Evolutionary conservation across 306 rosid genomes (phyloP).

Genomic region (Malus fusca): DNA sequence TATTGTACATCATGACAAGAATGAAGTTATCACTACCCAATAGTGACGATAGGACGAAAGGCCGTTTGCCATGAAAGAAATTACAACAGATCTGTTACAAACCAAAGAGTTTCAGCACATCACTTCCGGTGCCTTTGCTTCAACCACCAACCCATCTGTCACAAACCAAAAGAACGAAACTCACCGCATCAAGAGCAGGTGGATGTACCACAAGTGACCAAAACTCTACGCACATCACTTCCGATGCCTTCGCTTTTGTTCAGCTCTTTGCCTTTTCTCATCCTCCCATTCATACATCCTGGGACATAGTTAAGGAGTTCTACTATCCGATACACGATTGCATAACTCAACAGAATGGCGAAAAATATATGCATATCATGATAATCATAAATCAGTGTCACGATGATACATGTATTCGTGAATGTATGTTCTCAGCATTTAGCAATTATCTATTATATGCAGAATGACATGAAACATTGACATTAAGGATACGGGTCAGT

Average conservation of each 20-base stretch:
- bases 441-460: neutral
- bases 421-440: neutral
- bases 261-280: constrained; percentile 88
- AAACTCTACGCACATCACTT: constrained; percentile 26
- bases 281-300: constrained; percentile 93
- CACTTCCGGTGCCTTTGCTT: too few species aligned
- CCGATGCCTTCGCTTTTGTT: constrained; percentile 90
- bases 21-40: constrained; percentile 14
- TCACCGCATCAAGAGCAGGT: constrained; percentile 9
- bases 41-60: constrained; percentile 9
- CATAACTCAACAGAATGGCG: neutral
- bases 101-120: neutral
- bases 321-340: neutral
- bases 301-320: constrained; percentile 46
- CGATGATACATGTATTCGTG: neutral
- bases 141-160: too few species aligned
- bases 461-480: neutral
- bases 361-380: neutral
- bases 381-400: neutral
- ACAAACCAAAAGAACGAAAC: too few species aligned
- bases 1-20: neutral
- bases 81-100: constrained; percentile 21
- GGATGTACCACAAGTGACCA: neutral
- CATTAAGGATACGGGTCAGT: constrained; percentile 82
- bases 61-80: constrained; percentile 4